Base-by-base conservation (phyloP, 257 asterid genomes). In the Coffea eugenioides region DNA sequence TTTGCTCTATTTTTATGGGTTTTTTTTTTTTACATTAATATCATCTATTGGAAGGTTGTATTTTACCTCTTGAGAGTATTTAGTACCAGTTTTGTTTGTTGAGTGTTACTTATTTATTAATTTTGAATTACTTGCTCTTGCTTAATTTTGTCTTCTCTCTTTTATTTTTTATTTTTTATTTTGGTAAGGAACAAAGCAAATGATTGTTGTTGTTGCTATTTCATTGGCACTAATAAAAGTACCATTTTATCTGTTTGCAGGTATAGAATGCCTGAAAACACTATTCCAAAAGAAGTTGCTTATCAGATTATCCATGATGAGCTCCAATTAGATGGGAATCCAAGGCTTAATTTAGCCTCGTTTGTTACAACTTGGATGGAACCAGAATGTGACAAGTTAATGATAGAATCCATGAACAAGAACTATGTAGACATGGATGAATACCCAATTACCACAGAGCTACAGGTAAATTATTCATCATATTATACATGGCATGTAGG, bases 281-380 rank as follows among this genome's bases (percentile, higher is more conserved):
- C 77, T 36, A 73, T 73, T 57, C 77, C 77, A 0, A 73, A 73
- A 64, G 77, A 73, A 13, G 77, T 64, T 2, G 77, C 77, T 9
- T 73, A 51, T 46, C 77, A 73, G n/a, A 59, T 73, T 1, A 59
- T 73, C 31, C 56, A 73, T 6, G 77, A 73, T 52, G 77, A 73
- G 41, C 20, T 73, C 46, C 56, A 52, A 64, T 45, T 73, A 7
- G 77, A 73, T 54, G 77, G 77, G 12, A 73, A 73, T 34, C 77
- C 77, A 1, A 73, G 77, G 66, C 62, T 73, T n/a, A 73, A 73
- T 39, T 59, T 73, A 14, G 77, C 77, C 5, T 73, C 77, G 13
- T 73, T 73, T 18, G 77, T 73, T 27, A 73, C 77, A 21, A 73
- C 77, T 4, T 73, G 77, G 77, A 73, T 73, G 77, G 77, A 73